Conservation (phyloP, 306 rosid genomes). For the Acmispon strigosus region DNA sequence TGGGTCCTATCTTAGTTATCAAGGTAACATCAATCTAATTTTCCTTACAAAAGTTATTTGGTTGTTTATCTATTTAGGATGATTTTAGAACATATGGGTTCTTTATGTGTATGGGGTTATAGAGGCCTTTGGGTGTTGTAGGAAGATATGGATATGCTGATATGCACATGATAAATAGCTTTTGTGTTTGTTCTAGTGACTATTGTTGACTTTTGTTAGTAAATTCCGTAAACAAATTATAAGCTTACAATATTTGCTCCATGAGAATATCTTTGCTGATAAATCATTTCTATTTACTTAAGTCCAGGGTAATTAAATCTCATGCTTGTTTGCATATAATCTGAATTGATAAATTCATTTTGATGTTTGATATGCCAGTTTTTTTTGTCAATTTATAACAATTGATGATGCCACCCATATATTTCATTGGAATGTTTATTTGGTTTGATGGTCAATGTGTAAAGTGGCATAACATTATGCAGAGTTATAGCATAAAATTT, state of each 20-base stretch:
- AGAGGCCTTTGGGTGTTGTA: neutral
- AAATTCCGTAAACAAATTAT: neutral
- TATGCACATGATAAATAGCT: neutral
- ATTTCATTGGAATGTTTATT: neutral
- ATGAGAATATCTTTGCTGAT: neutral
- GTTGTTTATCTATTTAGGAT: neutral
- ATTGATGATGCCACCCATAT: neutral
- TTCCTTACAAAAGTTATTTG: neutral
- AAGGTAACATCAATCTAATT: slow-evolving; percentile 51
- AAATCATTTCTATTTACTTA: neutral
- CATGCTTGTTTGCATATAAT: neutral
- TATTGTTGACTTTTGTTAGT: neutral
- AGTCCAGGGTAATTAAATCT: neutral
- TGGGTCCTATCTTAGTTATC: slow-evolving; percentile 84
- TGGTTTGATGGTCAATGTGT: neutral
- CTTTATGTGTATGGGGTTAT: neutral
- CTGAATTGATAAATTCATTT: neutral
- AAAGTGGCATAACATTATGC: neutral
- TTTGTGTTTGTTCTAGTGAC: neutral
- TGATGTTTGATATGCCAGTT: neutral
- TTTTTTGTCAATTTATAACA: neutral
- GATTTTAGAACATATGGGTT: neutral
- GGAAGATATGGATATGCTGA: neutral
- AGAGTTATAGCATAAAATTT: neutral
- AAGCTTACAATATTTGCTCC: neutral